These are phyloP conservation scores for Candida ovalis DNA, from an alignment of 805 yeast genomes.

Conservation along the genomic window DNA sequence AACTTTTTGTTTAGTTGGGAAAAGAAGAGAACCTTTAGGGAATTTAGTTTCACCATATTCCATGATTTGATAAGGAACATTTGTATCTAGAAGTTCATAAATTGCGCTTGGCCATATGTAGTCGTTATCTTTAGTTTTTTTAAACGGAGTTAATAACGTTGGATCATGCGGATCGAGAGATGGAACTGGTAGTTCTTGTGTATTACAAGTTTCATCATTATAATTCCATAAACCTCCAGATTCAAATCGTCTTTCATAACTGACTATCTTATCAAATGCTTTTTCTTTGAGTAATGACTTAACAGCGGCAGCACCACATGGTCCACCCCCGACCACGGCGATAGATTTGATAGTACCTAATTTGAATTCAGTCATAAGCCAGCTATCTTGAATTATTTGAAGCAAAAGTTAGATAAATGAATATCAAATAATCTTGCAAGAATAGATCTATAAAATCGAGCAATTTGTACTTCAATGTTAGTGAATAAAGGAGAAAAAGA, in stretches of 20 bases:
- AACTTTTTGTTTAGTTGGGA: slow-evolving; percentile 57
- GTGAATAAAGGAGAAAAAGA: neutral
- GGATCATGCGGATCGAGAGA: slow-evolving; percentile 25
- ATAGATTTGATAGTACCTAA: slow-evolving; percentile 25
- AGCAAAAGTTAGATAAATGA: neutral
- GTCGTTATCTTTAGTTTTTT: neutral
- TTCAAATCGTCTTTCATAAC: slow-evolving; percentile 55
- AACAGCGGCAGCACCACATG: slow-evolving; percentile 64
- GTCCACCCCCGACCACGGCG: slow-evolving; percentile 78
- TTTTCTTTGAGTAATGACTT: slow-evolving; percentile 57
- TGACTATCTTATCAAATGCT: slow-evolving; percentile 42
- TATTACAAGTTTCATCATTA: slow-evolving; percentile 27
- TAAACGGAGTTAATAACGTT: slow-evolving; percentile 9
- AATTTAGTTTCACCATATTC: slow-evolving; percentile 54
- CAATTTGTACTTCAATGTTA: too few species aligned
- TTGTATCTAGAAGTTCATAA: slow-evolving; percentile 66
- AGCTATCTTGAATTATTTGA: neutral
- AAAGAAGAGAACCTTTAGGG: slow-evolving; percentile 41
- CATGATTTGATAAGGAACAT: slow-evolving; percentile 65
- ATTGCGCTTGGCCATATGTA: slow-evolving; percentile 51
- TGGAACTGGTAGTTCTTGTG: slow-evolving; percentile 23
- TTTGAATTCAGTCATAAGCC: slow-evolving; percentile 2
- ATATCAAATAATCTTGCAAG: too few species aligned
- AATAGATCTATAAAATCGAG: too few species aligned
- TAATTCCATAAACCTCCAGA: slow-evolving; percentile 85